Evolutionary conservation across 768 basidiomycete genomes (phyloP), one percentile per base, ranked within the genome.

Genomic region (Suillus alpinus): DNA sequence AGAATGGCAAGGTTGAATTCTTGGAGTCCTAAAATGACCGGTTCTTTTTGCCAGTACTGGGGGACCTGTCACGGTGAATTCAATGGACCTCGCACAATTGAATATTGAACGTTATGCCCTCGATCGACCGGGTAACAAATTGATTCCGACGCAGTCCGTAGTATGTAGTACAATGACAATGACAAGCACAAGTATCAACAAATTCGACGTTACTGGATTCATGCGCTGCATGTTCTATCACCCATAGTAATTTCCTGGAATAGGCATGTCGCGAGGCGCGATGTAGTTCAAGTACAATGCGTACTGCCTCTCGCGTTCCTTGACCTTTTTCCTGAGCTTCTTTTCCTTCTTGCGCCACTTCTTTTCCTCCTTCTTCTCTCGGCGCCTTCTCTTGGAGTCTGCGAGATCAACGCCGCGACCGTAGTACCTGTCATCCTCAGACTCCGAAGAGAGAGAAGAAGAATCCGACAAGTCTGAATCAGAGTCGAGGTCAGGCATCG

Each of bases 261-360:
- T 66, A 2, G 75, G 64, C 31, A 67, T 14, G 14, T 74, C 72
- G 57, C 71, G 70, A 47, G 75, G 77, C 16, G 73, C 64, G 23
- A 85, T 63, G 68, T 80, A 89, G 10, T 78, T 79, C 56, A 92
- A 66, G 69, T 86, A 91, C 40, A 92, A 71, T 2, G 83, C 67
- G 69, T 89, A 92, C 58, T 78, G 80, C 73, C 81, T 87, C 65
- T 85, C 86, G 43, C 79, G 80, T 60, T 83, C 83, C 68, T 79
- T 86, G 44, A 81, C 83, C 70, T 81, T 85, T 67, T 76, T 80
- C 68, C 81, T 81, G 51, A 80, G 75, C 69, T 83, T 87, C 80
- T 81, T 88, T 69, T 90, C 87, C 75, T 79, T 86, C 64, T 79
- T 79, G 63, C 81, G 82, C 65, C 81, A 79, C 73, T 78, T 86